Conservation (phyloP, 139 green algal genomes). For the Coccomyxa sp. region DNA sequence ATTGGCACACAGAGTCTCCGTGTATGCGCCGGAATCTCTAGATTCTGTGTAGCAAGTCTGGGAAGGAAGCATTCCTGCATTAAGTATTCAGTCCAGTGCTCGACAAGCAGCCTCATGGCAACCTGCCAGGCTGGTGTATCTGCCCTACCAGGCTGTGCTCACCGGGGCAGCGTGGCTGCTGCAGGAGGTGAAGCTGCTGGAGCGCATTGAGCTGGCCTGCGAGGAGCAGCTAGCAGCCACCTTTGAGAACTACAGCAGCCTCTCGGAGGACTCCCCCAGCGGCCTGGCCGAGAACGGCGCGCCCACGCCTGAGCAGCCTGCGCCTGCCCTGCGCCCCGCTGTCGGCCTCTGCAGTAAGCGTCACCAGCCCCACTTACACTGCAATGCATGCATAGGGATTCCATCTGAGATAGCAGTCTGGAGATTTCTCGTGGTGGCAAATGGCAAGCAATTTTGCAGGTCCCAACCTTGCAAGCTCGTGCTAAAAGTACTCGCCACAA, state of each 20-base stretch:
- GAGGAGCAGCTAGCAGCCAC: constrained; percentile 35
- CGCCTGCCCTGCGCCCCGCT: constrained; percentile 33
- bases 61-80: no score
- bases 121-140: not conserved
- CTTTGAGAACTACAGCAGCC: constrained; percentile 54
- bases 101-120: not conserved
- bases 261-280: constrained; percentile 23
- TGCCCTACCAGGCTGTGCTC: not conserved
- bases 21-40: no score
- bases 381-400: no score
- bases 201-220: constrained; percentile 19
- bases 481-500: no score
- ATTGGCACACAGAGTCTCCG: no score
- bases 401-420: no score
- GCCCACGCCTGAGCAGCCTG: constrained; percentile 21
- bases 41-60: no score
- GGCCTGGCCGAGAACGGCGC: constrained; percentile 38
- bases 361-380: no score
- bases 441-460: no score
- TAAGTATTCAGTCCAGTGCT: no score
- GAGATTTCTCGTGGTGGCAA: no score
- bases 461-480: no score
- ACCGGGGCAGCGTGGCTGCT: not conserved
- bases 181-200: constrained; percentile 37
- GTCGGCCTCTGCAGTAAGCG: constrained; percentile 32